Conservation (phyloP, 2,329 filamentous ascomycete genomes). For the Alternaria burnsii region DNA sequence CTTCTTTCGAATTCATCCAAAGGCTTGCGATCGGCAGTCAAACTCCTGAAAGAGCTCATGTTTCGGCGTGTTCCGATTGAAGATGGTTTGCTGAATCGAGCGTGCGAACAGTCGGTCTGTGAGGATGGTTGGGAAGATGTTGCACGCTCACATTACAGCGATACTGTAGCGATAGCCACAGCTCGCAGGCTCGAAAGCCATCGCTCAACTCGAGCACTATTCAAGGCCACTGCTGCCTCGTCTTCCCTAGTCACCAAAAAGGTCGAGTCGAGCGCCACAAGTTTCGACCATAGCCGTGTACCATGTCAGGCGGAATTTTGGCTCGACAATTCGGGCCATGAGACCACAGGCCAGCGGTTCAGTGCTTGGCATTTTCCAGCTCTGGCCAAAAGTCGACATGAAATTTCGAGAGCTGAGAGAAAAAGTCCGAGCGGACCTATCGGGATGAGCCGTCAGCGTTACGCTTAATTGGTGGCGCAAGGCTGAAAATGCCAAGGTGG, state of each 20-base stretch:
- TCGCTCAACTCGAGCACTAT: not conserved
- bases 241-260: not conserved
- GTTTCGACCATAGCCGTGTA: not conserved
- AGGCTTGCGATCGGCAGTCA: slow-evolving; percentile 23
- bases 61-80: too few relatives aligned
- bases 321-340: not conserved
- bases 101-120: too few relatives aligned
- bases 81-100: too few relatives aligned
- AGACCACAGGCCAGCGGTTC: slow-evolving; percentile 4
- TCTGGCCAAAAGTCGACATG: slow-evolving; percentile 2
- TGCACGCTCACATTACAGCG: too few relatives aligned
- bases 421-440: not conserved
- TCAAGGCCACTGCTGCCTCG: not conserved
- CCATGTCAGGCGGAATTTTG: not conserved
- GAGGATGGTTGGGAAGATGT: not conserved
- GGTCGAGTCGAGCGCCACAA: not conserved
- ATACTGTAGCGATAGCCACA: not conserved
- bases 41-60: slow-evolving; percentile 15
- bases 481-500: slow-evolving; percentile 34
- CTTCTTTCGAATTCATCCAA: slow-evolving; percentile 19
- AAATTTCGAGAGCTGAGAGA: slow-evolving; percentile 4
- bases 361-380: slow-evolving; percentile 9
- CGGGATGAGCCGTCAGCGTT: slow-evolving; percentile 16
- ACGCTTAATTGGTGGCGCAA: slow-evolving; percentile 27
- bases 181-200: not conserved